A percentile compares a stretch with the other conserved stretches of the same genome.
phyloP scores from a whole-genome alignment of 202 grass and related monocot species.

The Setaria viridis region DNA sequence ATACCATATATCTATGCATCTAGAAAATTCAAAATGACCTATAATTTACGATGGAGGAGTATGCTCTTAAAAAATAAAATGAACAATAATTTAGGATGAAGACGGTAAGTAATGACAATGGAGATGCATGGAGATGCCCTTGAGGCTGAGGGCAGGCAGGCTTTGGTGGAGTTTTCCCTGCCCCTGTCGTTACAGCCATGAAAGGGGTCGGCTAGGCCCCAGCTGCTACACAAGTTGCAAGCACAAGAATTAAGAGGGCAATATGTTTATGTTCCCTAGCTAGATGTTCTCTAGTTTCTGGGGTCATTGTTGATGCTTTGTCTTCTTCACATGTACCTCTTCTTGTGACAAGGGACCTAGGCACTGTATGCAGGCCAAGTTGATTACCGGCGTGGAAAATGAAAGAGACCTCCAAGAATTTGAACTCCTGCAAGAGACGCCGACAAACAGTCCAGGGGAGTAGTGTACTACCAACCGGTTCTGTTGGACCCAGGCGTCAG shows the following conservation, averaged over 20 bases:
- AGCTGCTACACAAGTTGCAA: slow-evolving; percentile 27
- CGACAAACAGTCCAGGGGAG: not conserved
- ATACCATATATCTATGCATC: too few species aligned
- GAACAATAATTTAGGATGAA: too few species aligned
- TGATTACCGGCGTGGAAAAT: not conserved
- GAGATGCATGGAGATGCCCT: too few species aligned
- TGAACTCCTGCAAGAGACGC: not conserved
- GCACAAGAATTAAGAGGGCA: not conserved
- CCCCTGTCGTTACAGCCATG: slow-evolving; percentile 42
- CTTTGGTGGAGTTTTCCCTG: slow-evolving; percentile 1
- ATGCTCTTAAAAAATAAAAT: too few species aligned
- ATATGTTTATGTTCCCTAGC: not conserved
- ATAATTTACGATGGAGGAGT: too few species aligned
- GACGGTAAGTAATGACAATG: too few species aligned
- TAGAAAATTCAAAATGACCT: too few species aligned
- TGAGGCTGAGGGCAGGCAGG: too few species aligned
- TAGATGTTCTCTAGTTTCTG: not conserved
- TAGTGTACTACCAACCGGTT: not conserved
- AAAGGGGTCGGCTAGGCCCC: slow-evolving; percentile 17
- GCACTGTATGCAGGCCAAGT: not conserved
- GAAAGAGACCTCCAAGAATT: not conserved
- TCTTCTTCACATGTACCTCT: not conserved
- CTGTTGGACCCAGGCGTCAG: not conserved
- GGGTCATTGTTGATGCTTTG: not conserved
- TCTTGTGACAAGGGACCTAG: not conserved